Conservation (phyloP, 2,329 filamentous ascomycete genomes). For the Colletotrichum echinochloae region DNA sequence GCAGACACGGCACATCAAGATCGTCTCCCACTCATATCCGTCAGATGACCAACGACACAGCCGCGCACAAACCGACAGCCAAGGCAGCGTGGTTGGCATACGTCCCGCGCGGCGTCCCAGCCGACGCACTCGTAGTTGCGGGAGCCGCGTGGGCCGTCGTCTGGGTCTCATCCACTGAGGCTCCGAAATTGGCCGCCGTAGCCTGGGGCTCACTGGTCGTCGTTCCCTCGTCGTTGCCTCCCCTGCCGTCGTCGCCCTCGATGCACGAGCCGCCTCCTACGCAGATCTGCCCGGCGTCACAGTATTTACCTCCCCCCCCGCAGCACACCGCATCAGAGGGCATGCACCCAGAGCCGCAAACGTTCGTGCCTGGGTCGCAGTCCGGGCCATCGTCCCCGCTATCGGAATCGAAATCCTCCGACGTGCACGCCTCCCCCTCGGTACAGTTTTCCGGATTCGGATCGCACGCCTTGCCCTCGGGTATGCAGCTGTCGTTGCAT, state of each 20-base stretch:
- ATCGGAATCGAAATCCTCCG: neutral
- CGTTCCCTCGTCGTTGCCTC: neutral
- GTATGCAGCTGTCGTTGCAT: slow-evolving; percentile 5
- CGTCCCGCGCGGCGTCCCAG: neutral
- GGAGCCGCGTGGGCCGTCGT: neutral
- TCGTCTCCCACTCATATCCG: neutral
- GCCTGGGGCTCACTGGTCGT: neutral
- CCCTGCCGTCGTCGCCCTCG: neutral
- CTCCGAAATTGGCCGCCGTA: neutral
- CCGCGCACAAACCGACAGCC: neutral
- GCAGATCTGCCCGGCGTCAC: neutral
- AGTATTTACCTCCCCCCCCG: neutral
- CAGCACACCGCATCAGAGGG: neutral
- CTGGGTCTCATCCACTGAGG: neutral
- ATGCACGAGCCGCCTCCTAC: neutral
- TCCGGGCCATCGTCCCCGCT: neutral
- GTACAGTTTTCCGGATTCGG: slow-evolving; percentile 45
- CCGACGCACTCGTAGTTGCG: neutral
- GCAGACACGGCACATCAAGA: neutral
- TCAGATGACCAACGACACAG: neutral
- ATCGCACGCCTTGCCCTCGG: neutral
- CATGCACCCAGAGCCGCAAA: neutral
- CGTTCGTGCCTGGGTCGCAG: neutral
- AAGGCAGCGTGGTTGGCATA: neutral
- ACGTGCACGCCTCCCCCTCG: slow-evolving; percentile 43